Evolutionary conservation across 2,329 filamentous ascomycete genomes (phyloP), one percentile per base, ranked within the genome.

Genomic region (Gaeumannomyces tritici): DNA sequence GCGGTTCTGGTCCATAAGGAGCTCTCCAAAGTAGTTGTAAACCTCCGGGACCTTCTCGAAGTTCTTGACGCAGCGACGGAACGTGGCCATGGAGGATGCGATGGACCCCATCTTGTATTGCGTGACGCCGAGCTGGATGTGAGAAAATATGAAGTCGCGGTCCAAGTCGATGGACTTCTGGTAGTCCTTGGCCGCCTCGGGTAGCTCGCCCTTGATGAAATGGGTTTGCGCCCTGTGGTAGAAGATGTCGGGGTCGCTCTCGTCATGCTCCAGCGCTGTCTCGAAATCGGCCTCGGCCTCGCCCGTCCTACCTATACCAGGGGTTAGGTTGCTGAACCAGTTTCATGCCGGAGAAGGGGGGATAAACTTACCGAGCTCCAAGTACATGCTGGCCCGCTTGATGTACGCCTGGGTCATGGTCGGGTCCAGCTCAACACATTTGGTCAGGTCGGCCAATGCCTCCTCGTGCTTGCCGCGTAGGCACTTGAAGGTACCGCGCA

Each of bases 81-180:
- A 98, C 7, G 95, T 99, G 47, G 95, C 93, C 92, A 98, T 98
- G 58, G 93, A 96, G 11, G 93, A 97, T 9, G 95, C 95, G 63
- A 99, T 90, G 33, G 91, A 96, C 68, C 95, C 95, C 89, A 98
- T 96, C 87, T 99, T 99, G 83, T 99, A 99, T 78, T 99, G 95
- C 60, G 95, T 99, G 61, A 99, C 95, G 75, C 95, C 95, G 56
- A 99, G 90, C 77, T 99, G 95, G 71, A 99, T 99, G 79, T 99
- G 95, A 9, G 93, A 98, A 84, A 96, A 99, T 79, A 99, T 99
- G 77, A 99, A 99, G 68, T 91, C 88, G 69, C 87, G 85, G 80
- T 99, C 95, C 33, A 99, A 84, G 70, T 99, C 95, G 71, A 99
- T 99, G 3, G 95, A 98, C 79, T 96, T 97, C 76, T 99, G 95